phyloP scores from a whole-genome alignment of 2,329 filamentous ascomycete genomes.

The Trichophyton rubrum region DNA sequence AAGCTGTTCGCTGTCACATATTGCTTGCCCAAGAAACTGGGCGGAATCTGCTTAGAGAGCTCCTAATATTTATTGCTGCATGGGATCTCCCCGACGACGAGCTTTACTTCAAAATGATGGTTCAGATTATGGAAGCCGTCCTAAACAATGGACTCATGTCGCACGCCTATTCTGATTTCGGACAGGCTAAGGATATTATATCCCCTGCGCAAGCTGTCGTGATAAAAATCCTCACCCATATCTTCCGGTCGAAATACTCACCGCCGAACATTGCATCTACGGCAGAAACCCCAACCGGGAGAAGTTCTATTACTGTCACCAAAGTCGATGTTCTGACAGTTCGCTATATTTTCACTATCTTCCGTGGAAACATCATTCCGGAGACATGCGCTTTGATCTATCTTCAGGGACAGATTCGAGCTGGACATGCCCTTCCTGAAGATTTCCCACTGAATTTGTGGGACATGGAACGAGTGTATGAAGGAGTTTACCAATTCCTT shows the following conservation, averaged over 20 bases:
- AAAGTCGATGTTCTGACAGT: conserved; percentile 54
- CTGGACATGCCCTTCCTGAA: conserved; percentile 59
- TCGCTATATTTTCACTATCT: conserved; percentile 85
- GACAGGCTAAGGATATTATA: conserved; percentile 90
- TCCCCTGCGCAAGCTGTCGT: conserved; percentile 90
- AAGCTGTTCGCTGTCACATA: conserved; percentile 80
- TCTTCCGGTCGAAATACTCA: conserved; percentile 57
- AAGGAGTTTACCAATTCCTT: conserved; percentile 85
- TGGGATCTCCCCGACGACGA: conserved; percentile 93
- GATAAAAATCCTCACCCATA: conserved; percentile 77
- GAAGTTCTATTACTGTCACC: conserved; percentile 44
- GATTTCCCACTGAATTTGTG: conserved; percentile 91
- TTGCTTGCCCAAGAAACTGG: conserved; percentile 82
- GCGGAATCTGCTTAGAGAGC: conserved; percentile 73
- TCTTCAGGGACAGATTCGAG: conserved; percentile 78
- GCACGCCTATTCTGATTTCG: conserved; percentile 80
- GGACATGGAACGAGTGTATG: conserved; percentile 96
- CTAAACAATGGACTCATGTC: conserved; percentile 80
- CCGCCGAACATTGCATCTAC: conserved; percentile 36
- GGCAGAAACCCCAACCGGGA: conserved; percentile 41
- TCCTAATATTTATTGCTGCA: conserved; percentile 90
- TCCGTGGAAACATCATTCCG: conserved; percentile 82
- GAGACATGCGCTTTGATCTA: conserved; percentile 92
- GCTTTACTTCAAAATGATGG: conserved; percentile 91
- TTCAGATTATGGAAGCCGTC: conserved; percentile 88